phyloP scores from a whole-genome alignment of 805 yeast species.

The Saccharomycopsis fibuligera region DNA sequence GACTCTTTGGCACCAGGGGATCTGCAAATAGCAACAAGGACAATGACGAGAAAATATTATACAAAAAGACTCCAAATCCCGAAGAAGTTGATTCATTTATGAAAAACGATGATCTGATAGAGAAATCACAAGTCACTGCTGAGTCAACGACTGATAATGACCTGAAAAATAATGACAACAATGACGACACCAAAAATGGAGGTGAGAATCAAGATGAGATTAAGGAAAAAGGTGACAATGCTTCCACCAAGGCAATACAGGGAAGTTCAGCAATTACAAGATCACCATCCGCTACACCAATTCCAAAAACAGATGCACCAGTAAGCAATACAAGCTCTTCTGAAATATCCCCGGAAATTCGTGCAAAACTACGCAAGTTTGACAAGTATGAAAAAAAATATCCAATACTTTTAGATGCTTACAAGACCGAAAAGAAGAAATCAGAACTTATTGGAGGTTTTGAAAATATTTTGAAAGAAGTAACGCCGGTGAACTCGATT shows the following conservation, averaged over 20 bases:
- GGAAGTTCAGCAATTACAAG: conserved; percentile 19
- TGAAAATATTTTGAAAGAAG: conserved; percentile 66
- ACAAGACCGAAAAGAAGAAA: conserved; percentile 70
- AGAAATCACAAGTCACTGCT: conserved; percentile 6
- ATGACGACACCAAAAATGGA: conserved; percentile 21
- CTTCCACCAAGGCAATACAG: conserved; percentile 12
- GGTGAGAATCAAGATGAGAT: conserved; percentile 4
- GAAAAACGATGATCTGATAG: conserved; percentile 31
- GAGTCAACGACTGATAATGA: conserved; percentile 3
- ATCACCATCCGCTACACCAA: conserved; percentile 19
- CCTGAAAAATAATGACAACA: conserved; percentile 16
- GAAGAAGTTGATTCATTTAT: conserved; percentile 40
- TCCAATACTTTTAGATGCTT: conserved; percentile 79
- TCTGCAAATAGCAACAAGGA: conserved; percentile 10
- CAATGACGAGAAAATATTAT: conserved; percentile 28
- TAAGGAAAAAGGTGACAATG: conserved; percentile 6
- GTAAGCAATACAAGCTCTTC: conserved; percentile 23
- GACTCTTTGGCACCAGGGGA: too few species aligned
- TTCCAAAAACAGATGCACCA: conserved; percentile 2
- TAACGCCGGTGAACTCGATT: conserved; percentile 74
- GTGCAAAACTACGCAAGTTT: conserved; percentile 63
- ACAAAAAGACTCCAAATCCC: conserved; percentile 42
- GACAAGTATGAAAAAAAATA: conserved; percentile 86
- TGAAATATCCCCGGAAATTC: conserved; percentile 45
- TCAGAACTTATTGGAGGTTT: conserved; percentile 51